A percentile compares a stretch with the other conserved stretches of the same genome.
phyloP scores from a whole-genome alignment of 352 stramenopile genomes.

The Thalassiosira mediterranea region DNA sequence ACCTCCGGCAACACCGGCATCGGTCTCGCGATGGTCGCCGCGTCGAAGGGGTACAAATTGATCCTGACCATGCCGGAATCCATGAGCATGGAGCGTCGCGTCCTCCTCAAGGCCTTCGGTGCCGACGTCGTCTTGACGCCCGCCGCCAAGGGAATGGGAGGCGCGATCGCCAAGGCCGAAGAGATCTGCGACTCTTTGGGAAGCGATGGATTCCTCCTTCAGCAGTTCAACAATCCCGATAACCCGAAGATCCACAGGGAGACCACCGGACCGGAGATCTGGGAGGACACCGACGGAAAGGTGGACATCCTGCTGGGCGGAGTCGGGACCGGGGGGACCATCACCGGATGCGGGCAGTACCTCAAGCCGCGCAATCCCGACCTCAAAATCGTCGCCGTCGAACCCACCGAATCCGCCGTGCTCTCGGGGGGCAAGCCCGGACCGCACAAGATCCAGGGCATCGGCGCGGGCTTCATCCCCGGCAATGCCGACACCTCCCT shows the following conservation, averaged over 20 bases:
- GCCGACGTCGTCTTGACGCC: conserved; percentile 91
- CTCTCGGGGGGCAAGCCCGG: conserved; percentile 86
- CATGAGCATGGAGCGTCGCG: conserved; percentile 95
- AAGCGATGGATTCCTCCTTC: conserved; percentile 83
- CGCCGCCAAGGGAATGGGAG: conserved; percentile 83
- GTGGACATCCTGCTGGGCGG: conserved; percentile 92
- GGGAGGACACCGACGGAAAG: conserved; percentile 84
- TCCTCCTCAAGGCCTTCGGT: conserved; percentile 92
- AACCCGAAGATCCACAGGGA: conserved; percentile 91
- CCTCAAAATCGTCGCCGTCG: conserved; percentile 88
- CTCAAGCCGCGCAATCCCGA: conserved; percentile 90
- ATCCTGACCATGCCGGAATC: conserved; percentile 95
- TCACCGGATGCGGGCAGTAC: conserved; percentile 91
- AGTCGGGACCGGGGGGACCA: conserved; percentile 90
- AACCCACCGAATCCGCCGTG: conserved; percentile 89
- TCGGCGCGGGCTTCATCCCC: conserved; percentile 91
- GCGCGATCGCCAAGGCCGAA: conserved; percentile 84
- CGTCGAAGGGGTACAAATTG: conserved; percentile 94
- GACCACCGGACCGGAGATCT: conserved; percentile 85
- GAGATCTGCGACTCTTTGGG: conserved; percentile 76
- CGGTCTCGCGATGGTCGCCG: conserved; percentile 94
- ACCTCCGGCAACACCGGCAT: conserved; percentile 97
- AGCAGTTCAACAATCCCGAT: conserved; percentile 96
- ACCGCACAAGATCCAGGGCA: conserved; percentile 92
- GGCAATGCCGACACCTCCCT: conserved; percentile 90